phyloP scores from a whole-genome alignment of 305 asterid species.

The Solanum hybrid region DNA sequence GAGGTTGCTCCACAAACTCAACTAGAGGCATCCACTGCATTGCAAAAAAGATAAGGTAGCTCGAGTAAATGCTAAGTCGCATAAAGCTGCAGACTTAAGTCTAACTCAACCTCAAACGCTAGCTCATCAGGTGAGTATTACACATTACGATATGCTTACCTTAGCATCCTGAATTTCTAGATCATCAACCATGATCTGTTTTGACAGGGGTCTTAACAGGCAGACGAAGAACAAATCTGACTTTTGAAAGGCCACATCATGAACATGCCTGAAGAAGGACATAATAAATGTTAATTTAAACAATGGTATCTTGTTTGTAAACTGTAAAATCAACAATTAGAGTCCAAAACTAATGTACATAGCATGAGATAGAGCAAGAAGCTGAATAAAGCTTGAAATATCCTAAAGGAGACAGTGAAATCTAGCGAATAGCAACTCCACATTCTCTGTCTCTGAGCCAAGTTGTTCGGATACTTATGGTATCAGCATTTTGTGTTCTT shows the following conservation, averaged over 20 bases:
- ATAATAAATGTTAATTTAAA: background rate
- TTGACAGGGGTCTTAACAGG: slow-evolving; percentile 52
- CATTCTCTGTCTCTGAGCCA: background rate
- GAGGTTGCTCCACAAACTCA: slow-evolving; percentile 58
- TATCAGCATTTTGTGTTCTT: background rate
- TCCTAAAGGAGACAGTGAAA: background rate
- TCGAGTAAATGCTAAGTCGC: background rate
- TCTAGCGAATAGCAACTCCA: background rate
- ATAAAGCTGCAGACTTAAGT: background rate
- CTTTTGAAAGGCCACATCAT: slow-evolving; percentile 62
- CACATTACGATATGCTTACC: slow-evolving; percentile 21
- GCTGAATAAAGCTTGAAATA: background rate
- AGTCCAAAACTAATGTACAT: background rate
- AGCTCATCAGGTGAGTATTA: background rate
- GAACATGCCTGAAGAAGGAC: slow-evolving; percentile 55
- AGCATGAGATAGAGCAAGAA: background rate
- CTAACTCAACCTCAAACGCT: background rate
- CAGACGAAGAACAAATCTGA: slow-evolving; percentile 71
- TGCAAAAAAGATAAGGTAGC: background rate
- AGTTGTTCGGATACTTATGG: background rate
- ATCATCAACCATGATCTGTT: slow-evolving; percentile 52
- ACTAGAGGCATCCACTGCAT: slow-evolving; percentile 74
- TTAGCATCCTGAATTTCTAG: slow-evolving; percentile 70
- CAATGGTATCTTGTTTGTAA: background rate
- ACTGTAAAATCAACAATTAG: background rate